A percentile compares a stretch with the other conserved stretches of the same genome.
These are phyloP conservation scores for Ophiostoma ips DNA, from an alignment of 2,329 filamentous ascomycete genomes.

Conservation along the genomic window DNA sequence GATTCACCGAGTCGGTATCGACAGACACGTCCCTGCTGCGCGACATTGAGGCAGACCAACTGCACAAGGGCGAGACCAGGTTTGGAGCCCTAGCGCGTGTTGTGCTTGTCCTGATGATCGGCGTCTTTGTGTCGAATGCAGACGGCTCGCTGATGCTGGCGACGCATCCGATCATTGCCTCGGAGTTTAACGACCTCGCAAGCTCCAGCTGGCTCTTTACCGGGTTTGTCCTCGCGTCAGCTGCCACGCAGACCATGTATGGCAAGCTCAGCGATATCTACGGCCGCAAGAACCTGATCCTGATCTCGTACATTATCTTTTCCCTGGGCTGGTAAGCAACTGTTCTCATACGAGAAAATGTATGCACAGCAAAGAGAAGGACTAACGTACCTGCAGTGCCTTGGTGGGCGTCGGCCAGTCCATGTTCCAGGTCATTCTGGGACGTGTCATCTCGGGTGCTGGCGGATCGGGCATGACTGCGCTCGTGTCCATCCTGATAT, in stretches of 20 bases:
- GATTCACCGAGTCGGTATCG: slow-evolving; percentile 5
- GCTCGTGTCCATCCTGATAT: slow-evolving; percentile 37
- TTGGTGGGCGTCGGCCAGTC: slow-evolving; percentile 29
- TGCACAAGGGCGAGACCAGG: not conserved
- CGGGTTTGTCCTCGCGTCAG: slow-evolving; percentile 35
- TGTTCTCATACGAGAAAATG: not conserved
- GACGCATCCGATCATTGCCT: slow-evolving; percentile 47
- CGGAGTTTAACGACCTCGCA: slow-evolving; percentile 42
- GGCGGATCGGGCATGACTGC: slow-evolving; percentile 37
- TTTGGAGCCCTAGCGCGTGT: not conserved
- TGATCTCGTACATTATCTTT: slow-evolving; percentile 37
- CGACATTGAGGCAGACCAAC: slow-evolving; percentile 8
- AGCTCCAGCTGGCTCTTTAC: slow-evolving; percentile 46
- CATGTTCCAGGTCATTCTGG: slow-evolving; percentile 35
- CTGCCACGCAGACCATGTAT: slow-evolving; percentile 38
- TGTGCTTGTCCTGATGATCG: slow-evolving; percentile 17
- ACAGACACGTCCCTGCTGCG: slow-evolving; percentile 9
- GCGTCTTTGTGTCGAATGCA: slow-evolving; percentile 51
- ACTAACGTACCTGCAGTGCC: slow-evolving; percentile 13
- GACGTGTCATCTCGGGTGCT: slow-evolving; percentile 36
- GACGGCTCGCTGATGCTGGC: slow-evolving; percentile 53
- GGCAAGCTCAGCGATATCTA: slow-evolving; percentile 45
- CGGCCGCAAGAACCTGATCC: slow-evolving; percentile 36
- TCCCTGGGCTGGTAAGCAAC: slow-evolving; percentile 31
- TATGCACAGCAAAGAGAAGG: no score